Evolutionary conservation across 345 rosid genomes (phyloP), one percentile per base, ranked within the genome.

Genomic region (Lepidium sativum): DNA sequence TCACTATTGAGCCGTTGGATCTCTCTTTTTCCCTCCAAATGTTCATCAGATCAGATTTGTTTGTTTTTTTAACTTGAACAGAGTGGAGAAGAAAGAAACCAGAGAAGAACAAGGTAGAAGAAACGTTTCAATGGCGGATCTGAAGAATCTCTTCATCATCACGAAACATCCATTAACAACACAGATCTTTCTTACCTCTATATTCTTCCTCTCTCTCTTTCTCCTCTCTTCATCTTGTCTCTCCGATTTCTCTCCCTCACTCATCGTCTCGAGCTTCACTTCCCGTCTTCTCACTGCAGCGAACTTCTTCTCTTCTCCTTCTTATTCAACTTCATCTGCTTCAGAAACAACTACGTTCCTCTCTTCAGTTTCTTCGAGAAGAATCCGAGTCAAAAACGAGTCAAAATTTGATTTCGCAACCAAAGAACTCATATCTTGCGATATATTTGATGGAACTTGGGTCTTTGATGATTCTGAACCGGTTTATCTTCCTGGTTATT

Each of bases 371-470:
- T 82, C 81, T 15, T 48, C 65, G 0, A 23, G 18, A 18, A 80
- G 77, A 15, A 78, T 81, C 80, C 70, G 84, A 65, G 77, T 79
- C 14, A 75, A 70, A 25, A 77, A 66, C 54, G 78, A 75, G 27
- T 33, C 71, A 3, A 57, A 40, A 40, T 21, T 70, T 6, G 50
- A 63, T 31, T 32, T 17, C 9, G 53, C 40, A 18, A 55, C 33
- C 20, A 53, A 73, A 41, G 73, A 68, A 31, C 73, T 82, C 1
- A 69, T 54, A 71, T 81, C 88, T 76, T 85, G 95, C 60, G 83
- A 85, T 54, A 75, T 85, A 52, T 88, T 85, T 37, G 56, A 82
- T 63, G 92, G 96, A 1, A 54, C 44, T 1, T 88, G 96, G 96
- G 80, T 83, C 44, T 17, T 39, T 31, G 83, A 82, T 69, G 79